These are phyloP conservation scores for Hyaloscypha hepaticicola DNA, from an alignment of 495 filamentous ascomycete species.

Conservation along the genomic window DNA sequence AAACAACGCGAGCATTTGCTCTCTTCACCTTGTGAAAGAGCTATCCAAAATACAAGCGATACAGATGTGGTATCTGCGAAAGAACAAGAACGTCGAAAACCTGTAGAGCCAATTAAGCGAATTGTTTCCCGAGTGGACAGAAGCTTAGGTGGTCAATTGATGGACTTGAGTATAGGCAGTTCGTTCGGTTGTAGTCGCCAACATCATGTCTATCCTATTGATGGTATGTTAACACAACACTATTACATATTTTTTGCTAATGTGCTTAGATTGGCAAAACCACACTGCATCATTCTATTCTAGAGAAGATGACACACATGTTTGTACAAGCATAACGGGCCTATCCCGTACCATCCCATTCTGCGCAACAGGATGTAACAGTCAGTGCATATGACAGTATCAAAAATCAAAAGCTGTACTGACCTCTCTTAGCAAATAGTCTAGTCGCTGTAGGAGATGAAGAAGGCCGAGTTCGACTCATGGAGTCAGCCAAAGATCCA, in stretches of 20 bases:
- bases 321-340: slow-evolving; percentile 54
- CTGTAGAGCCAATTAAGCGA: slow-evolving; percentile 27
- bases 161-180: slow-evolving; percentile 16
- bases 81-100: slow-evolving; percentile 5
- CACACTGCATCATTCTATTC: slow-evolving; percentile 74
- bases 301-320: slow-evolving; percentile 60
- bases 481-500: slow-evolving; percentile 69
- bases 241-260: slow-evolving; percentile 18
- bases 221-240: slow-evolving; percentile 25
- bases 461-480: slow-evolving; percentile 74
- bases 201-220: slow-evolving; percentile 23
- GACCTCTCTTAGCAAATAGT: slow-evolving; percentile 58
- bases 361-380: slow-evolving; percentile 72
- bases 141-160: slow-evolving; percentile 22
- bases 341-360: slow-evolving; percentile 69
- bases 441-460: slow-evolving; percentile 89
- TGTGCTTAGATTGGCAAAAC: slow-evolving; percentile 61
- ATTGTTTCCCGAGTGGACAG: slow-evolving; percentile 21
- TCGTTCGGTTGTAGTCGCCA: slow-evolving; percentile 18
- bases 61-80: slow-evolving; percentile 1
- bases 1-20: slow-evolving; percentile 47
- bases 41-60: slow-evolving; percentile 22
- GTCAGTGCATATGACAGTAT: slow-evolving; percentile 49
- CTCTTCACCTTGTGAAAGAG: slow-evolving; percentile 54
- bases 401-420: not conserved